These are phyloP conservation scores for Boletus rufocinnamomeus DNA, from an alignment of 768 basidiomycete species.

Conservation along the genomic window DNA sequence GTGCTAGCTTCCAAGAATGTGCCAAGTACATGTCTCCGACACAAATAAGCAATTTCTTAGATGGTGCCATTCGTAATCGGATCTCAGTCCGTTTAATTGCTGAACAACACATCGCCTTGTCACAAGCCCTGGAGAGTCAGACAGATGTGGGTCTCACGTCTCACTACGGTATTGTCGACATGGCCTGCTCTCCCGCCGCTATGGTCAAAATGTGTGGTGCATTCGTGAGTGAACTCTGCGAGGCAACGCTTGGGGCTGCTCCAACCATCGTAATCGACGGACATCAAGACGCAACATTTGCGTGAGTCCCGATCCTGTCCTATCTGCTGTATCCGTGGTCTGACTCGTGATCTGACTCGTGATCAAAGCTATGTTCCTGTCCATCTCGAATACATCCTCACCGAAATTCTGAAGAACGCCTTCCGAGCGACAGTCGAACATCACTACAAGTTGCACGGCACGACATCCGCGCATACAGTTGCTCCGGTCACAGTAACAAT, in stretches of 20 bases:
- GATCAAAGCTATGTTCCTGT: slow-evolving; percentile 75
- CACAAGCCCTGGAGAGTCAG: slow-evolving; percentile 58
- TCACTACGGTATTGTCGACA: slow-evolving; percentile 74
- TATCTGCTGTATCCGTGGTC: slow-evolving; percentile 6
- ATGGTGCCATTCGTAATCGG: slow-evolving; percentile 82
- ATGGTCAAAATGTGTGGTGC: slow-evolving; percentile 81
- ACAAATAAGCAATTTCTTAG: slow-evolving; percentile 79
- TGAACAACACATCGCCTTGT: slow-evolving; percentile 87
- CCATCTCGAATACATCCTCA: slow-evolving; percentile 89
- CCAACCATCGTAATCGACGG: slow-evolving; percentile 75
- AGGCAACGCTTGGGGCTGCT: slow-evolving; percentile 75
- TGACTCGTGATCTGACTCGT: slow-evolving; percentile 14
- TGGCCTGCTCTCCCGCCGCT: slow-evolving; percentile 64
- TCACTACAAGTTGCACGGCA: slow-evolving; percentile 48
- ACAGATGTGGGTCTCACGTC: slow-evolving; percentile 33
- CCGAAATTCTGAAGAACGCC: slow-evolving; percentile 88
- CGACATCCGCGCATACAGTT: slow-evolving; percentile 39
- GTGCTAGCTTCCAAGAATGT: slow-evolving; percentile 78
- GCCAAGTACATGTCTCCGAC: slow-evolving; percentile 78
- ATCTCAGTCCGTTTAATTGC: slow-evolving; percentile 88
- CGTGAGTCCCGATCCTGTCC: slow-evolving; percentile 53
- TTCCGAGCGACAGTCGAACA: slow-evolving; percentile 88
- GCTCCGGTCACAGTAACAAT: slow-evolving; percentile 75
- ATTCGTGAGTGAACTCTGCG: slow-evolving; percentile 83
- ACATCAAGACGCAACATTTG: slow-evolving; percentile 66